Evolutionary conservation across 352 stramenopile genomes (phyloP).

Genomic region (Blastocystis sp.): DNA sequence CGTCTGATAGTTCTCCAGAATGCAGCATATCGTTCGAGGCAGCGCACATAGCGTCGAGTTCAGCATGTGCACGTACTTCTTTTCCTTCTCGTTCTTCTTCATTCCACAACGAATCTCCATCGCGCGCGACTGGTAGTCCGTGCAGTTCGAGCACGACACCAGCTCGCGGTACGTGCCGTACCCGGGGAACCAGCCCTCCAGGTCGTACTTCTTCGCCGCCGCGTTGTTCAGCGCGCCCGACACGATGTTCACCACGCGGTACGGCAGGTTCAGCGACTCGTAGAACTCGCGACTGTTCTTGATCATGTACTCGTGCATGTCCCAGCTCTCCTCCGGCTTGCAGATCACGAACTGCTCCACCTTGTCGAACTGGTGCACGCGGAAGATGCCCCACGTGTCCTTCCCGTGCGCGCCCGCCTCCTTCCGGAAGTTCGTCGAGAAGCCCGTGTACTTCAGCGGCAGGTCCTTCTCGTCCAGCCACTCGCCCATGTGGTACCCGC

Average conservation of each 20-base stretch:
- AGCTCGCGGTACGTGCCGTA: constrained; percentile 94
- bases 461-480: constrained; percentile 85
- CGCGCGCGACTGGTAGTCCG: constrained; percentile 93
- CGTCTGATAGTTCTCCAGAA: constrained; percentile 97
- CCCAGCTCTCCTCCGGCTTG: constrained; percentile 82
- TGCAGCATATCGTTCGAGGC: constrained; percentile 96
- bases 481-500: constrained; percentile 94
- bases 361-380: constrained; percentile 99
- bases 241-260: constrained; percentile 98
- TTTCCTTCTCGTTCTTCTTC: constrained; percentile 88
- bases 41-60: constrained; percentile 98
- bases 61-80: constrained; percentile 93
- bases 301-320: constrained; percentile 89
- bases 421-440: constrained; percentile 99
- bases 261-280: constrained; percentile 93
- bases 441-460: constrained; percentile 86
- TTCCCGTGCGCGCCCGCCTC: constrained; percentile 96
- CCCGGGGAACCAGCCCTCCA: constrained; percentile 98
- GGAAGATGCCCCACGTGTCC: constrained; percentile 99
- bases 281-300: constrained; percentile 95
- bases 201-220: constrained; percentile 98
- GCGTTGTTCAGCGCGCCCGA: constrained; percentile 96
- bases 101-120: constrained; percentile 93
- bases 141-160: constrained; percentile 99
- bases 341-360: constrained; percentile 90